A percentile compares a stretch with the other conserved stretches of the same genome.
Evolutionary conservation across 2,329 filamentous ascomycete species (phyloP).

Genomic region (Monilinia fructicola): DNA sequence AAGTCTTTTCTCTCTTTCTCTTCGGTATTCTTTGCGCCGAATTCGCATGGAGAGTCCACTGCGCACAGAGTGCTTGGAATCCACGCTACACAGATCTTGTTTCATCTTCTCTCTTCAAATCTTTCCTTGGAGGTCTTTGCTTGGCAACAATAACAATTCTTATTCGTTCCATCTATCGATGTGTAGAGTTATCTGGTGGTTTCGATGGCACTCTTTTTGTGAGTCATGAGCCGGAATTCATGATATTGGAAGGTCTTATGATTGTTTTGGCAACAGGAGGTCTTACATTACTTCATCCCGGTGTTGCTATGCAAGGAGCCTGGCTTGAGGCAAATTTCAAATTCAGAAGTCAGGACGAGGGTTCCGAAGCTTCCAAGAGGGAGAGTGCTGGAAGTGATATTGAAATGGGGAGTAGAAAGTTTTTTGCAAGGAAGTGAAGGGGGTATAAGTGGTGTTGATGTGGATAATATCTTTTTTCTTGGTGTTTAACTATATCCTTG

Average conservation of each 20-base stretch:
- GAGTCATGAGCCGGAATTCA: conserved; percentile 47
- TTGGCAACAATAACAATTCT: conserved; percentile 56
- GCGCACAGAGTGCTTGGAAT: conserved; percentile 28
- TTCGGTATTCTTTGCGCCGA: conserved; percentile 33
- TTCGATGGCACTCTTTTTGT: conserved; percentile 54
- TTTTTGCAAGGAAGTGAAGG: too few species aligned
- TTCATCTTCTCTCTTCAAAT: conserved; percentile 35
- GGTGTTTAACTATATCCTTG: too few species aligned
- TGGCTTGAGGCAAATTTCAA: conserved; percentile 31
- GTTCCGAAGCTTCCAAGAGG: not conserved
- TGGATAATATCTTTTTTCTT: too few species aligned
- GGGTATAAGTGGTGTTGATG: too few species aligned
- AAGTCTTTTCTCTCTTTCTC: conserved; percentile 42
- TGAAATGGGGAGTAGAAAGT: not conserved
- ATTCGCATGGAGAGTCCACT: conserved; percentile 29
- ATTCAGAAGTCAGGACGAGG: conserved; percentile 25
- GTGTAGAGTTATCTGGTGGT: conserved; percentile 57
- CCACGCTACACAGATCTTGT: conserved; percentile 28
- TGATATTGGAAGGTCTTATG: conserved; percentile 49
- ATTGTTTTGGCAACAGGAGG: conserved; percentile 48
- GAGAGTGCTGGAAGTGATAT: conserved; percentile 1
- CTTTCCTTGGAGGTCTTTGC: conserved; percentile 51
- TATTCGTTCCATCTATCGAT: conserved; percentile 57
- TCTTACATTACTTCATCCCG: conserved; percentile 50
- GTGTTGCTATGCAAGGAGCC: conserved; percentile 27